These are phyloP conservation scores for Yamadazyma buinensis DNA, from an alignment of 1,139 yeast species.

Conservation along the genomic window DNA sequence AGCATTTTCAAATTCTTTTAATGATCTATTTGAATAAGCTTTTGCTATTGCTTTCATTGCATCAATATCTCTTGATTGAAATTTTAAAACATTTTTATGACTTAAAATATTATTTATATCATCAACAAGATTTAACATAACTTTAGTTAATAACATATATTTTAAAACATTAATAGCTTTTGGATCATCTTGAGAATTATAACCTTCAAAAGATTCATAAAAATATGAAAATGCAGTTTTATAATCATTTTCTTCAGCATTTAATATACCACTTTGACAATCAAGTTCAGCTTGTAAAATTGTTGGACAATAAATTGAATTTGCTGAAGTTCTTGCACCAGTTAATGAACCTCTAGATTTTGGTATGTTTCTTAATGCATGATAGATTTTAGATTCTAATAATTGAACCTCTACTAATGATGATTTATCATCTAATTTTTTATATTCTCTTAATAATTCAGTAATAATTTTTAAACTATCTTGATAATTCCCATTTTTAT, in stretches of 20 bases:
- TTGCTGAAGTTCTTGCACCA: conserved; percentile 94
- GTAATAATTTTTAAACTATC: conserved; percentile 73
- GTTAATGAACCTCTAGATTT: conserved; percentile 91
- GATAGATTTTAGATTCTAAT: conserved; percentile 85
- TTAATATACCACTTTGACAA: conserved; percentile 90
- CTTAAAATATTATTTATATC: conserved; percentile 77
- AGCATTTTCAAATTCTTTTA: conserved; percentile 84
- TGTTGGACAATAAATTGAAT: conserved; percentile 94
- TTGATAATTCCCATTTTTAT: conserved; percentile 59
- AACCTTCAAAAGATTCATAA: conserved; percentile 92
- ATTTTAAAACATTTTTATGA: conserved; percentile 78
- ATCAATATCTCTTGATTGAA: conserved; percentile 69
- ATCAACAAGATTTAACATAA: conserved; percentile 85
- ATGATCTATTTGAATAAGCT: conserved; percentile 85
- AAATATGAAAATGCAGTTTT: conserved; percentile 95
- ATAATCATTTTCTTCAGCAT: conserved; percentile 96
- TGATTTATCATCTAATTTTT: conserved; percentile 91
- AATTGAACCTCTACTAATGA: conserved; percentile 94
- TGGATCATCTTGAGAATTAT: conserved; percentile 56
- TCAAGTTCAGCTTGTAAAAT: conserved; percentile 91
- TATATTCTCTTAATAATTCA: conserved; percentile 74
- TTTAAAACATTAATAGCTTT: conserved; percentile 78
- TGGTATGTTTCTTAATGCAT: conserved; percentile 88
- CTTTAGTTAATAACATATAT: conserved; percentile 87
- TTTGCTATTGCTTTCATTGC: conserved; percentile 93